phyloP scores from a whole-genome alignment of 2,329 filamentous ascomycete genomes.

The Penicillium sp. region DNA sequence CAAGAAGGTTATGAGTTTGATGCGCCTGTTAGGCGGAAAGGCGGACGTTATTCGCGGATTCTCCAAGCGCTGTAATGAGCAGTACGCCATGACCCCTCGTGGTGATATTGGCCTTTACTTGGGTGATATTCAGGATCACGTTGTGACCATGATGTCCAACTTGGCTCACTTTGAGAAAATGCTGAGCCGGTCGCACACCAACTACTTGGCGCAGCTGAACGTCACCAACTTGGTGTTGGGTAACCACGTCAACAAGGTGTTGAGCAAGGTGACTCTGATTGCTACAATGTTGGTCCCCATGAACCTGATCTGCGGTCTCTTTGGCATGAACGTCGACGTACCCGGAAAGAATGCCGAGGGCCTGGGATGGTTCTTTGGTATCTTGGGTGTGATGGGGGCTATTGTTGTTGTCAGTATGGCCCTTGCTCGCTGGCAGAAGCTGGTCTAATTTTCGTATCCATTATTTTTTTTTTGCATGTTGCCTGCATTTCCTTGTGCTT shows the following conservation, averaged over 20 bases:
- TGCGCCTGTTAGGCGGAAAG: constrained; percentile 91
- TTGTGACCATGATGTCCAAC: constrained; percentile 98
- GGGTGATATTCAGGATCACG: constrained; percentile 97
- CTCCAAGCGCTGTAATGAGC: constrained; percentile 97
- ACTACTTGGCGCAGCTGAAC: constrained; percentile 91
- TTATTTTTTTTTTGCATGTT: not conserved
- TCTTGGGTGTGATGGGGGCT: constrained; percentile 46
- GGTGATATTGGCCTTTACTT: constrained; percentile 97
- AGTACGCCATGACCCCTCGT: constrained; percentile 90
- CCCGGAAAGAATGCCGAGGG: constrained; percentile 40
- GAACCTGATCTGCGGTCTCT: constrained; percentile 75
- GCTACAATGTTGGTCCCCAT: constrained; percentile 95
- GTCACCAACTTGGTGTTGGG: constrained; percentile 89
- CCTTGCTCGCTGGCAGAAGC: constrained; percentile 43
- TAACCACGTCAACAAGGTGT: constrained; percentile 80
- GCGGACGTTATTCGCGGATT: constrained; percentile 98
- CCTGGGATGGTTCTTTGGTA: constrained; percentile 52
- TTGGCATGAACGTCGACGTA: constrained; percentile 54
- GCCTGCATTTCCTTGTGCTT: not conserved
- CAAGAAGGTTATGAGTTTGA: constrained; percentile 91
- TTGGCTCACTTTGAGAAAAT: constrained; percentile 97
- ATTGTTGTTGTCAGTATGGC: constrained; percentile 42
- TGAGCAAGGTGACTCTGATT: constrained; percentile 93
- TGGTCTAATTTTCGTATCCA: constrained; percentile 34
- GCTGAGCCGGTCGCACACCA: constrained; percentile 88